Evolutionary conservation across 345 rosid species (phyloP).

Genomic region (Salix suchowensis): DNA sequence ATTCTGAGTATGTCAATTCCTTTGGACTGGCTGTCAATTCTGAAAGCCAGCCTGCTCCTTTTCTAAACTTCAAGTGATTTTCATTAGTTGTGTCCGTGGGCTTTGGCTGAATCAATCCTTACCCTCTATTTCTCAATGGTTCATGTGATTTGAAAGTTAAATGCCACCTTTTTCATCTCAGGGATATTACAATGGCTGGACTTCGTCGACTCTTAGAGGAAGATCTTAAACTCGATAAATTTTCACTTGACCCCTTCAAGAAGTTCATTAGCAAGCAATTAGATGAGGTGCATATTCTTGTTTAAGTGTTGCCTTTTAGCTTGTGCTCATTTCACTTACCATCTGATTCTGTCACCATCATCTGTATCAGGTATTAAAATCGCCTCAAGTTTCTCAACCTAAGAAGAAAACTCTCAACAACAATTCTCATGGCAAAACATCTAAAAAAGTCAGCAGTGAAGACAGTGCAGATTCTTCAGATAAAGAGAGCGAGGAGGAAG

Average conservation of each 20-base stretch:
- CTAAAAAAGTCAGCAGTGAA: constrained; percentile 31
- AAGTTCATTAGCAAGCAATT: constrained; percentile 54
- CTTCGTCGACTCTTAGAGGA: constrained; percentile 79
- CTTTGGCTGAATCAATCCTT: constrained; percentile 3
- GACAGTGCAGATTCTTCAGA: constrained; percentile 43
- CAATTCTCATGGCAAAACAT: constrained; percentile 33
- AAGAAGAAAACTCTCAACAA: constrained; percentile 40
- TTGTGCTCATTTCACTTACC: not conserved
- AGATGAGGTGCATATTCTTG: constrained; percentile 46
- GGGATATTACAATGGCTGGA: constrained; percentile 67
- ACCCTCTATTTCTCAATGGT: not conserved
- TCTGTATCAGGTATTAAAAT: constrained; percentile 39
- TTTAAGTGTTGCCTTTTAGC: constrained; percentile 9
- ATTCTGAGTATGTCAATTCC: constrained; percentile 54
- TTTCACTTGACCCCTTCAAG: constrained; percentile 65
- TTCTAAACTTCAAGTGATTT: not conserved
- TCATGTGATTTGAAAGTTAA: not conserved
- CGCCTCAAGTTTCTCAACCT: constrained; percentile 41
- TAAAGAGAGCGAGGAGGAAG: constrained; percentile 32
- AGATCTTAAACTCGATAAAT: constrained; percentile 66
- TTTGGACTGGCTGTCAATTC: not conserved
- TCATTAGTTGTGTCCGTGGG: not conserved
- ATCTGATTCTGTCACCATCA: constrained; percentile 2
- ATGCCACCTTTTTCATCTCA: constrained; percentile 27
- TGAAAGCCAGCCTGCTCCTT: not conserved